Evolutionary conservation across 371 early-diverging fungal species (phyloP).

Genomic region (Dichotomocladium elegans): DNA sequence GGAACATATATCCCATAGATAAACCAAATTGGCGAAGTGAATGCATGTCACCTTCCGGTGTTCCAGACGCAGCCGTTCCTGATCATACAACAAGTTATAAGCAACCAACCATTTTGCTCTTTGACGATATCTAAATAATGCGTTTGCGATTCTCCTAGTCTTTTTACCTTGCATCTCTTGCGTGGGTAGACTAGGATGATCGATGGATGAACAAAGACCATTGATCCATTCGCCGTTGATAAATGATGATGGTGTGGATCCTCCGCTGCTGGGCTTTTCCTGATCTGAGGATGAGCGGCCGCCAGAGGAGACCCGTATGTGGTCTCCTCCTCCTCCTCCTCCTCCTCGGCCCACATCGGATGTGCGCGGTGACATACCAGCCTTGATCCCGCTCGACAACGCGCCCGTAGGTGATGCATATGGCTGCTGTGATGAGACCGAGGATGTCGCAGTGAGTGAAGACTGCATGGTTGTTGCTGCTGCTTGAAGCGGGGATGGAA

Average conservation of each 20-base stretch:
- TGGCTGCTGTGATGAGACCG: slow-evolving; percentile 5
- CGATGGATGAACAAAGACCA: slow-evolving; percentile 27
- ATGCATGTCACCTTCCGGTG: slow-evolving; percentile 18
- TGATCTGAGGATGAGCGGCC: slow-evolving; percentile 10
- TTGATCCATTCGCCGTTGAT: slow-evolving; percentile 40
- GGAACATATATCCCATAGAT: slow-evolving; percentile 17
- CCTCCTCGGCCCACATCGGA: slow-evolving; percentile 8
- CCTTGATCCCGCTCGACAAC: neutral
- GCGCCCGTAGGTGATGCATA: neutral
- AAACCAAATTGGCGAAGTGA: slow-evolving; percentile 36
- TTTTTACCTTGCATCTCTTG: neutral
- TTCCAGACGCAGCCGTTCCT: too few relatives aligned
- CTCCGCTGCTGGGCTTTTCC: slow-evolving; percentile 12
- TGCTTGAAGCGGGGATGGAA: neutral
- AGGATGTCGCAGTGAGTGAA: slow-evolving; percentile 1
- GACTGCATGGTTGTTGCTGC: neutral
- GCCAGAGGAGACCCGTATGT: neutral
- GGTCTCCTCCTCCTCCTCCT: neutral
- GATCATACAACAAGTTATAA: too few relatives aligned
- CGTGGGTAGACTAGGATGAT: slow-evolving; percentile 10
- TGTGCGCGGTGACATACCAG: slow-evolving; percentile 1
- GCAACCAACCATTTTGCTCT: too few relatives aligned
- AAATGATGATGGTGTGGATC: slow-evolving; percentile 22
- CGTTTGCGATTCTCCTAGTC: neutral
- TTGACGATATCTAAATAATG: too few relatives aligned